Percentiles rank a stretch among this genome's conserved stretches.
Evolutionary conservation across 73 alveolate species (phyloP).

Genomic region (Stentor roeselii): DNA sequence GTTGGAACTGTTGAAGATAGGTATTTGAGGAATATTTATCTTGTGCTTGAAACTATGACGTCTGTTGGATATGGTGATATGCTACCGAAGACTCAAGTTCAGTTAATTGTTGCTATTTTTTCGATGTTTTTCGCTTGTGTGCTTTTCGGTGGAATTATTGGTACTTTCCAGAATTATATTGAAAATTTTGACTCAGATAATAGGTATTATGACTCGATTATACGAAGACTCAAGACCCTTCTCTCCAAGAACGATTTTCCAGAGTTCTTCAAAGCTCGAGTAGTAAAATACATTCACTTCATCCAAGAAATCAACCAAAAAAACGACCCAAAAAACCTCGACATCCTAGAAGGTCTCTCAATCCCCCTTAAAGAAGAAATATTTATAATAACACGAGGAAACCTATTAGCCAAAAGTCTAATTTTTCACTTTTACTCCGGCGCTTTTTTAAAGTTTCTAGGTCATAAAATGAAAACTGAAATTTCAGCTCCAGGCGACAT

Average conservation of each 20-base stretch:
- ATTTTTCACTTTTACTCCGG: slow-evolving; percentile 17
- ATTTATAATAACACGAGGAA: slow-evolving; percentile 28
- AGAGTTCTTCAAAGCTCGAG: slow-evolving; percentile 43
- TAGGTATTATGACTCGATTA: background rate
- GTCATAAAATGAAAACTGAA: slow-evolving; percentile 40
- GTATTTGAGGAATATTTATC: slow-evolving; percentile 37
- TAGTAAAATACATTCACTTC: slow-evolving; percentile 51
- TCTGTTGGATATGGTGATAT: slow-evolving; percentile 63
- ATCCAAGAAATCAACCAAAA: slow-evolving; percentile 40
- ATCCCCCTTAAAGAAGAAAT: slow-evolving; percentile 35
- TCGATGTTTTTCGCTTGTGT: slow-evolving; percentile 37
- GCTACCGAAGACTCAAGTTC: slow-evolving; percentile 21
- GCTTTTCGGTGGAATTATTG: slow-evolving; percentile 41
- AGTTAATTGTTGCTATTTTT: slow-evolving; percentile 30
- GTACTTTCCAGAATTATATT: slow-evolving; percentile 33
- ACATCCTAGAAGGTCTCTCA: slow-evolving; percentile 32
- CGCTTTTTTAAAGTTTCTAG: slow-evolving; percentile 27
- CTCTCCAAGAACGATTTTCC: slow-evolving; percentile 42
- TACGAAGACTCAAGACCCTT: slow-evolving; percentile 38
- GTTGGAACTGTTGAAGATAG: slow-evolving; percentile 50
- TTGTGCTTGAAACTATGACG: slow-evolving; percentile 52
- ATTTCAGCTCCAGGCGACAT: slow-evolving; percentile 54
- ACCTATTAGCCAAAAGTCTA: slow-evolving; percentile 14
- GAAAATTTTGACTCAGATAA: background rate
- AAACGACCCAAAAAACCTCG: slow-evolving; percentile 41